phyloP scores from a whole-genome alignment of 441 rosid species.

The Brassica balearica region DNA sequence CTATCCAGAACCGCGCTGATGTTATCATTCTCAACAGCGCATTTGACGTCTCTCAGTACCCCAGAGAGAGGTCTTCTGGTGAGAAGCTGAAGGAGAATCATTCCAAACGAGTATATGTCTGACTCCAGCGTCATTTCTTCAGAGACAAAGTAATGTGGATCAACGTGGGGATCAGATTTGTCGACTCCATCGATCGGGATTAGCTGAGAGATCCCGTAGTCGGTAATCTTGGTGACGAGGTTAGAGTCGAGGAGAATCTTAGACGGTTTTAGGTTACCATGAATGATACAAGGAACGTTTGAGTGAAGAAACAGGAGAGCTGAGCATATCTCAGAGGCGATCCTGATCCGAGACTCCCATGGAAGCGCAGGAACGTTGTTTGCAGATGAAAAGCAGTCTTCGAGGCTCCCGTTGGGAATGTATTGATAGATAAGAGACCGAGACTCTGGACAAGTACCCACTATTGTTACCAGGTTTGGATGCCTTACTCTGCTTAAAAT shows the following conservation, averaged over 20 bases:
- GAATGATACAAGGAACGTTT: constrained; percentile 72
- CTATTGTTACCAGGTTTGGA: constrained; percentile 75
- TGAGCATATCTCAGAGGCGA: constrained; percentile 83
- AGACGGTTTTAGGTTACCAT: constrained; percentile 84
- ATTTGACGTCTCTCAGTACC: constrained; percentile 60
- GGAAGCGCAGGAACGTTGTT: constrained; percentile 57
- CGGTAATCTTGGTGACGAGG: constrained; percentile 66
- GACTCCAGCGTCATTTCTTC: constrained; percentile 65
- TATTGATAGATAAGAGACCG: constrained; percentile 82
- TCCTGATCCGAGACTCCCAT: constrained; percentile 68
- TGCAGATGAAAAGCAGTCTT: constrained; percentile 66
- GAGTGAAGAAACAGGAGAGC: constrained; percentile 89
- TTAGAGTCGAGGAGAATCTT: constrained; percentile 82
- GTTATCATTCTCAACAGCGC: constrained; percentile 70
- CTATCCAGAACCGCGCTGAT: constrained; percentile 64
- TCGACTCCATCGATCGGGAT: constrained; percentile 43
- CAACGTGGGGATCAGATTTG: constrained; percentile 44
- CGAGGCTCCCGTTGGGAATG: constrained; percentile 74
- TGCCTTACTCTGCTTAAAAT: constrained; percentile 83
- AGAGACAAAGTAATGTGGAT: constrained; percentile 62
- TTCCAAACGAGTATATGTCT: constrained; percentile 80
- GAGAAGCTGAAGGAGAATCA: constrained; percentile 76
- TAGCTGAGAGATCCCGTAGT: constrained; percentile 67
- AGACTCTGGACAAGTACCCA: constrained; percentile 85
- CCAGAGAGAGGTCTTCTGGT: constrained; percentile 65